Percentiles rank a stretch among this genome's conserved stretches.
Conservation (phyloP, 192 early-diverging fungal species). For the Backusella westeae region DNA sequence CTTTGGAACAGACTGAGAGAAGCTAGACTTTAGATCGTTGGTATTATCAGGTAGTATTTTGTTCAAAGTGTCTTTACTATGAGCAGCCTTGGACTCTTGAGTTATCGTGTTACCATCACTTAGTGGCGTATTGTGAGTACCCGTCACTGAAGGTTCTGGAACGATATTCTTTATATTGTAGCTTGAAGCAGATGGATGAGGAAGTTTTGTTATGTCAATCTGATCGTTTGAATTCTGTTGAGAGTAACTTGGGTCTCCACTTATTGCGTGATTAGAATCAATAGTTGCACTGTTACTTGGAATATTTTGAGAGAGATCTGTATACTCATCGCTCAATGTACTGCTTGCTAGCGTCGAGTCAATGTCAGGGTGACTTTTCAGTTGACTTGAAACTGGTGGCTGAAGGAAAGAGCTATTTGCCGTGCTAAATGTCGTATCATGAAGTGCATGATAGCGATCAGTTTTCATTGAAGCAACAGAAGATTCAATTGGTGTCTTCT, state of each 20-base stretch:
- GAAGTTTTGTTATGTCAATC: not conserved
- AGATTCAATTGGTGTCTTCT: not conserved
- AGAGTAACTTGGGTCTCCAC: not conserved
- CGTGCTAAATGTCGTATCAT: not conserved
- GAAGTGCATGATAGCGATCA: not conserved
- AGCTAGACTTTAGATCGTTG: not conserved
- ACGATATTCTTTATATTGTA: not conserved
- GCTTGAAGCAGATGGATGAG: not conserved
- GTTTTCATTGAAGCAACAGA: not conserved
- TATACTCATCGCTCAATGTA: not conserved
- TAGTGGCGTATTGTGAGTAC: not conserved
- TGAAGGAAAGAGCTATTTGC: not conserved
- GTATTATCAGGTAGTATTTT: not conserved
- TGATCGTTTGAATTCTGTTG: not conserved
- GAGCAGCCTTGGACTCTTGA: not conserved
- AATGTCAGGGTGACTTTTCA: not conserved
- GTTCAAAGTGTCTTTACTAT: not conserved
- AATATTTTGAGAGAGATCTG: not conserved
- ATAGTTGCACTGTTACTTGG: not conserved
- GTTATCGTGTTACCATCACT: not conserved
- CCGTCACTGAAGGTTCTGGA: not conserved
- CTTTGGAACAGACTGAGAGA: not conserved
- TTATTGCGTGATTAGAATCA: not conserved
- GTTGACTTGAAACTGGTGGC: not conserved
- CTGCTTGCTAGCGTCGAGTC: not conserved